Base-by-base conservation (phyloP, 169 alveolate species). In the Fabrea salina region DNA sequence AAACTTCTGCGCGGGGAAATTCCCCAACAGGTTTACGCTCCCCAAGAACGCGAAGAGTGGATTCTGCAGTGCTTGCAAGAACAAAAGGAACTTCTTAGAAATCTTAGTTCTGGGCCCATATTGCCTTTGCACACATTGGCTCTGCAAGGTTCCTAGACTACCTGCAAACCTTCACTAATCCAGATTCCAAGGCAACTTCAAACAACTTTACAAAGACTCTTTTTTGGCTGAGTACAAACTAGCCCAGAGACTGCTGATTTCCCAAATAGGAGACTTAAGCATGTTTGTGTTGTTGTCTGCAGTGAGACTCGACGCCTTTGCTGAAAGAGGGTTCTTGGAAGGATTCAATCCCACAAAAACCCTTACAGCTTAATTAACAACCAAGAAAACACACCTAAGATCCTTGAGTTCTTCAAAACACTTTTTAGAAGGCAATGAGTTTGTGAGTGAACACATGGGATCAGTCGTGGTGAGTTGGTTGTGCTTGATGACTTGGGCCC, bases 41-140 rank as follows among this genome's bases (percentile, higher is more conserved):
- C 78, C 13, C 16, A 41, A 13, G 78, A 47, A 43, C 19, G 57
- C n/a, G 78, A 68, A 68, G 78, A 68, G 66, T 68, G 78, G 61
- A 25, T 19, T 30, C 19, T 68, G 41, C 61, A 68, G 30, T 8
- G n/a, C 7, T 30, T 68, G 16, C 32, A 40, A n/a, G 78, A 68
- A 39, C 43, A 68, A 30, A 68, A 68, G 44, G 59, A n/a, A 19
- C 4, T 68, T n/a, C 33, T 68, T n/a, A n/a, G 11, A 35, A 68
- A 4, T 35, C 44, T 39, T 44, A 41, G 61, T 43, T 68, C 13
- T 43, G 16, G 16, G 11, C 16, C 3, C n/a, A 68, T 47, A 41
- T n/a, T 44, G 41, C 32, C 35, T 16, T 22, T 43, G 64, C 57
- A 8, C 61, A 68, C 2, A 16, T 30, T 37, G 8, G 33, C 11